Evolutionary conservation across 495 filamentous ascomycete genomes (phyloP).

Genomic region (Tuber umbilicatum): DNA sequence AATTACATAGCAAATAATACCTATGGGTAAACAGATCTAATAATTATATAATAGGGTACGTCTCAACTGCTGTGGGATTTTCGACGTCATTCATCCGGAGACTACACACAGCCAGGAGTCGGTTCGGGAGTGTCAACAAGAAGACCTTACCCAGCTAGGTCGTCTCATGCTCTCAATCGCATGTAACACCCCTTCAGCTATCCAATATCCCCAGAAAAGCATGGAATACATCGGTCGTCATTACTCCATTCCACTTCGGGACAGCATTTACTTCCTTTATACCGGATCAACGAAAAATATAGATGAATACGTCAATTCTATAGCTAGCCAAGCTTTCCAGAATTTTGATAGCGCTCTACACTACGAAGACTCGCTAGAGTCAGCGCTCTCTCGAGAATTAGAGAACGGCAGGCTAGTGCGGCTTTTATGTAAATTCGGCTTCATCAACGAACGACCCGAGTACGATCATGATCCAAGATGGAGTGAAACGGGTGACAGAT

Average conservation of each 20-base stretch:
- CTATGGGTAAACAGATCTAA: constrained; percentile 5
- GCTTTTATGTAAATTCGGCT: constrained; percentile 71
- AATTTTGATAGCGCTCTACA: constrained; percentile 69
- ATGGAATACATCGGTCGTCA: constrained; percentile 65
- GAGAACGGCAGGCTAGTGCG: constrained; percentile 86
- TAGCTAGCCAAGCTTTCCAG: constrained; percentile 58
- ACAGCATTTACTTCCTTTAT: constrained; percentile 65
- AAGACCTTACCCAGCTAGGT: constrained; percentile 82
- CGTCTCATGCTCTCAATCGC: constrained; percentile 73
- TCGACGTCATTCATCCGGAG: constrained; percentile 80
- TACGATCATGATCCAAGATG: constrained; percentile 66
- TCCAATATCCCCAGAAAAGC: constrained; percentile 53
- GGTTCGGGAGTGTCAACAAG: constrained; percentile 69
- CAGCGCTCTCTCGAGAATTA: constrained; percentile 67
- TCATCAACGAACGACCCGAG: constrained; percentile 84
- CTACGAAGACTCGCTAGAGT: constrained; percentile 60
- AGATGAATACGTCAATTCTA: constrained; percentile 66
- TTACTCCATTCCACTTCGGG: constrained; percentile 67
- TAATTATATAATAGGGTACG: constrained; percentile 57
- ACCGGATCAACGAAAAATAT: constrained; percentile 57
- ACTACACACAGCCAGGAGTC: constrained; percentile 48
- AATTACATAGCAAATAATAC: constrained; percentile 10
- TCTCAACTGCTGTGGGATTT: constrained; percentile 76
- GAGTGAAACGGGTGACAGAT: constrained; percentile 86
- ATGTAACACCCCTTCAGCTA: constrained; percentile 30